Evolutionary conservation across 1,284 basidiomycete genomes (phyloP).

Genomic region (Trametes hirsuta): DNA sequence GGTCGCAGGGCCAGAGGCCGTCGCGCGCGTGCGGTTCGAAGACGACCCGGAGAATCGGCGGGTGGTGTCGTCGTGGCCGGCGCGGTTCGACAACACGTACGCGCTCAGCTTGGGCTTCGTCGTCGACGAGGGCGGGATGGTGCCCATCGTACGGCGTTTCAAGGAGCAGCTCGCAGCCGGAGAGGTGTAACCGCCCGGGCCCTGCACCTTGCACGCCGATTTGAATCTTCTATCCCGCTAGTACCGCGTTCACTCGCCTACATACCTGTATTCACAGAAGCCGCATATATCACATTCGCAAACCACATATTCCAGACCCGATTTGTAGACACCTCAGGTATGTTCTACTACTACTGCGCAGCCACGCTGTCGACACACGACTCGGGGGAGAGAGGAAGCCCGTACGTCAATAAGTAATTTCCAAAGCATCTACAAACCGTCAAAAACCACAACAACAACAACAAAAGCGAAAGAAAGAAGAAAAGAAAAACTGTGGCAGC

Average conservation of each 20-base stretch:
- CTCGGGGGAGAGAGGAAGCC: background rate
- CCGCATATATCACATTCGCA: background rate
- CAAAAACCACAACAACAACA: background rate
- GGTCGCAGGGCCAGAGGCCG: constrained; percentile 43
- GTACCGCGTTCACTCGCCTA: too few species aligned
- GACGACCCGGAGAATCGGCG: constrained; percentile 46
- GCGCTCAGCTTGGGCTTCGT: constrained; percentile 47
- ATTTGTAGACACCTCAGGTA: background rate
- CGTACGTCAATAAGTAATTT: constrained; percentile 6
- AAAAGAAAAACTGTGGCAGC: constrained; percentile 7
- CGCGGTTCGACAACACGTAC: constrained; percentile 48
- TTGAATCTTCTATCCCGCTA: too few species aligned
- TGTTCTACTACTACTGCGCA: too few species aligned
- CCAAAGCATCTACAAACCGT: background rate
- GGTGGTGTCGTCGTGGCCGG: constrained; percentile 52
- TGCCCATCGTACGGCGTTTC: constrained; percentile 45
- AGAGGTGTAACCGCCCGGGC: constrained; percentile 3
- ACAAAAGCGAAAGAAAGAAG: background rate
- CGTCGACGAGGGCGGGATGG: constrained; percentile 51
- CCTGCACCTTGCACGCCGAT: too few species aligned
- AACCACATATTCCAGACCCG: constrained; percentile 5
- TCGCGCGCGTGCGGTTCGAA: constrained; percentile 45
- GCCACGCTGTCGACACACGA: background rate
- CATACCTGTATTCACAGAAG: too few species aligned
- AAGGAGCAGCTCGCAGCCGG: constrained; percentile 38